Base-by-base conservation (phyloP, 2,329 filamentous ascomycete genomes). In the Aspergillus proliferans region DNA sequence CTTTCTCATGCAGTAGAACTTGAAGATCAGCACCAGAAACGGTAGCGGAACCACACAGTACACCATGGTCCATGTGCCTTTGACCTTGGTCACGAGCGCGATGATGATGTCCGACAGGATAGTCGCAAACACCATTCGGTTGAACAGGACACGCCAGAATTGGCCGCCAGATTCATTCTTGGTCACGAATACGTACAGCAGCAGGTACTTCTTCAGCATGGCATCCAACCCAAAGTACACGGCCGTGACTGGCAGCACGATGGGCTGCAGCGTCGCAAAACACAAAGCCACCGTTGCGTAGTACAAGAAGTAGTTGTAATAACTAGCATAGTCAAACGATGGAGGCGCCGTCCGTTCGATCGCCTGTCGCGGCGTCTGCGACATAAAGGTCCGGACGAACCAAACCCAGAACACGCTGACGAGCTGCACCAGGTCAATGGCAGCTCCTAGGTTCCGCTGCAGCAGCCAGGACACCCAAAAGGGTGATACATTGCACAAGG, bases 261-360 rank as follows among this genome's bases (percentile, higher is more conserved):
- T 77, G 0, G 93, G 93, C 68, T 97, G 93, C 46, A 97, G 77
- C 1, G 84, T 83, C 2, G 86, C 84, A 63, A 93, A 96, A 60
- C 85, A 89, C 14, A 98, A 76, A 0, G 89, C 86, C 28, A 97
- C 87, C 0, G 92, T 96, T 21, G 87, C 78, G 72, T 97, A 98
- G 72, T 88, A 98, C 26, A 97, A 76, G 70, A 96, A 96, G 68
- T 95, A 97, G 69, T 96, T 97, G 79, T 96, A 98, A 72, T 97
- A 97, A 59, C 83, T 89, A 50, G 93, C 89, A 63, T 96, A 97
- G 58, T 97, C 91, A 66, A 98, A 96, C 0, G 88, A 77, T 2
- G 88, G 91, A 1, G 93, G 93, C 3, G 93, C 93, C 0, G 91
- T 95, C 63, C 93, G 81, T 67, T 95, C 88, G 58, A 97, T 97